Evolutionary conservation across 192 early-diverging fungal genomes (phyloP).

Genomic region (Coemansia sp.): DNA sequence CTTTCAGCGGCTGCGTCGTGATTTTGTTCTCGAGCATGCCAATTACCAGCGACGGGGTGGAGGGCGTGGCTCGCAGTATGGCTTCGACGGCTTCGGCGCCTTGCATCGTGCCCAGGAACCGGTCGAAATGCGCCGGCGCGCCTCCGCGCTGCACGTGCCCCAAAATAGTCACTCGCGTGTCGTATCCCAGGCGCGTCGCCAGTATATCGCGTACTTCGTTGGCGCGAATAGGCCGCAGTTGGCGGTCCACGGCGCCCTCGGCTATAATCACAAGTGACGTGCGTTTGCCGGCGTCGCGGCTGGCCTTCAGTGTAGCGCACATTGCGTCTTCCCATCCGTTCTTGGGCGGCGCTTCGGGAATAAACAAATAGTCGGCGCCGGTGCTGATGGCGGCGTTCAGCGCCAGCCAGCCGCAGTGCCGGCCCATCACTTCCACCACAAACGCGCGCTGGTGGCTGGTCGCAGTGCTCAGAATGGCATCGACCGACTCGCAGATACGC

Average conservation of each 20-base stretch:
- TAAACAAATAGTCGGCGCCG: slow-evolving; percentile 94
- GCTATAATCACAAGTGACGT: slow-evolving; percentile 94
- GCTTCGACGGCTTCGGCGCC: slow-evolving; percentile 93
- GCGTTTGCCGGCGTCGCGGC: slow-evolving; percentile 80
- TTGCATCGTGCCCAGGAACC: slow-evolving; percentile 91
- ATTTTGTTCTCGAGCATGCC: slow-evolving; percentile 90
- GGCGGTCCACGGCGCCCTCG: slow-evolving; percentile 91
- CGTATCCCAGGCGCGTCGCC: slow-evolving; percentile 73
- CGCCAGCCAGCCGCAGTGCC: slow-evolving; percentile 95
- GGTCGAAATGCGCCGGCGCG: slow-evolving; percentile 83
- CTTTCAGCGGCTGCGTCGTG: slow-evolving; percentile 81
- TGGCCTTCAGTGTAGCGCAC: slow-evolving; percentile 72
- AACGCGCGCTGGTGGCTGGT: slow-evolving; percentile 94
- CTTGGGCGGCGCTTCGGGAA: slow-evolving; percentile 90
- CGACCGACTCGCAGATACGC: slow-evolving; percentile 94
- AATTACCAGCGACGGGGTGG: slow-evolving; percentile 89
- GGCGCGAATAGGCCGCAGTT: slow-evolving; percentile 83
- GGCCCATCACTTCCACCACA: slow-evolving; percentile 97
- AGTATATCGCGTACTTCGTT: slow-evolving; percentile 83
- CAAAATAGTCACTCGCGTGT: slow-evolving; percentile 91
- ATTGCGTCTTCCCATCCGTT: slow-evolving; percentile 88
- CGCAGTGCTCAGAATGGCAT: slow-evolving; percentile 89
- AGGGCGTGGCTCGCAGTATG: slow-evolving; percentile 78
- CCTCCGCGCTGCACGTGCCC: slow-evolving; percentile 97
- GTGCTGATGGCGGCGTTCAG: slow-evolving; percentile 83